phyloP scores from a whole-genome alignment of 352 stramenopile genomes.

The Globisporangium ultimum region DNA sequence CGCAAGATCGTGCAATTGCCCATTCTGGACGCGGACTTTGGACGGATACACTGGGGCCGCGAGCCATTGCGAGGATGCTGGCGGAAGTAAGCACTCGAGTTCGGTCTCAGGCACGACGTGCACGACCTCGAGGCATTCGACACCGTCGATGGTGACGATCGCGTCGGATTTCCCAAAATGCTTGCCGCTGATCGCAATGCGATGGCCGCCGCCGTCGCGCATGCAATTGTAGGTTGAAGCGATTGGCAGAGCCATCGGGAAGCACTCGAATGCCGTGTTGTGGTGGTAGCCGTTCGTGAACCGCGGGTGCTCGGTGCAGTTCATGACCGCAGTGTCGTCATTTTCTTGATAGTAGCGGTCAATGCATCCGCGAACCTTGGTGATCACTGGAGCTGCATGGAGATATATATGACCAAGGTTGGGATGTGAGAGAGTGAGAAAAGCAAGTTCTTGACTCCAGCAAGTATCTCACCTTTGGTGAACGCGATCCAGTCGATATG shows the following conservation, averaged over 20 bases:
- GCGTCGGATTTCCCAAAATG: slow-evolving; percentile 70
- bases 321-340: slow-evolving; percentile 21
- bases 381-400: slow-evolving; percentile 50
- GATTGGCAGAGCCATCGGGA: slow-evolving; percentile 41
- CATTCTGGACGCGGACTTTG: slow-evolving; percentile 62
- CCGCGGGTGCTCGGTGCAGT: slow-evolving; percentile 40
- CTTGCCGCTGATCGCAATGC: slow-evolving; percentile 60
- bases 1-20: slow-evolving; percentile 47
- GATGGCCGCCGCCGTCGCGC: slow-evolving; percentile 46
- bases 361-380: slow-evolving; percentile 76
- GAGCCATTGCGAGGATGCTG: slow-evolving; percentile 26
- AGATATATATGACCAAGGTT: background rate
- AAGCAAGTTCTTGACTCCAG: background rate
- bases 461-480: slow-evolving; percentile 34
- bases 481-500: slow-evolving; percentile 72
- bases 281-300: slow-evolving; percentile 49
- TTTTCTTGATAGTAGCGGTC: slow-evolving; percentile 55
- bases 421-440: background rate
- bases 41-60: slow-evolving; percentile 38
- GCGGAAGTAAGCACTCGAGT: slow-evolving; percentile 76
- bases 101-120: slow-evolving; percentile 54
- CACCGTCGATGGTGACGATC: slow-evolving; percentile 64
- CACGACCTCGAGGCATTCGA: slow-evolving; percentile 63
- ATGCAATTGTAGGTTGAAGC: slow-evolving; percentile 77
- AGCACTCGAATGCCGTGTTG: slow-evolving; percentile 34